Base-by-base conservation (phyloP, 495 filamentous ascomycete species). In the Saxophila tyrrhenica region DNA sequence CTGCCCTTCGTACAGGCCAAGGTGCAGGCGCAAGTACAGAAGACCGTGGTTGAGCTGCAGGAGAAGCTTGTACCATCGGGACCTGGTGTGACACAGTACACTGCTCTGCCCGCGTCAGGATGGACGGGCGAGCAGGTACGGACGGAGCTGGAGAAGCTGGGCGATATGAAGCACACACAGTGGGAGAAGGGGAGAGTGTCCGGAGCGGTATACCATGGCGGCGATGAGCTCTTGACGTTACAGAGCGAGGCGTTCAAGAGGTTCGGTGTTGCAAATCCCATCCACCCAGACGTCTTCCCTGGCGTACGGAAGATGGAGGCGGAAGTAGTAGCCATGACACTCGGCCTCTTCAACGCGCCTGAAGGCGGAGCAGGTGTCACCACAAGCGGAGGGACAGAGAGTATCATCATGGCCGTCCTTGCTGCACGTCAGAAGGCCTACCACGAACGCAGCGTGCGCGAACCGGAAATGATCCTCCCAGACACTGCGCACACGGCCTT, bases 261-360 rank as follows among this genome's bases (percentile, higher is more conserved):
- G 65, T 99, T 99, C 65, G 89, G 87, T 45, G 92, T 97, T 16
- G 75, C 86, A n/a, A 99, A 99, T 69, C 92, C 92, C n/a, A 86
- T 99, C 60, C 92, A 99, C 71, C 92, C 92, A 29, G 92, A 99
- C 72, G 89, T 97, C 38, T 99, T 99, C 72, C 92, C 92, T 41
- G 92, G 90, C 35, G 89, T 99, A 25, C 75, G 92, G 61, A 99
- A 99, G 75, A 99, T 99, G 92, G 92, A 99, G 72, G 91, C 92
- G 25, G 92, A 99, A 73, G 76, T 97, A 64, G 92, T 99, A 39
- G 83, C 89, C 52, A 99, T 99, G 92, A 88, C 82, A 70, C 72
- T 96, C 41, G 75, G 79, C 29, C 72, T 99, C 69, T 99, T 96
- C 74, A 87, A 95, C 67, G 88, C 85, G n/a, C 90, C 94, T 1